Base-by-base conservation (phyloP, 257 asterid species). In the Przewalskia tangutica region DNA sequence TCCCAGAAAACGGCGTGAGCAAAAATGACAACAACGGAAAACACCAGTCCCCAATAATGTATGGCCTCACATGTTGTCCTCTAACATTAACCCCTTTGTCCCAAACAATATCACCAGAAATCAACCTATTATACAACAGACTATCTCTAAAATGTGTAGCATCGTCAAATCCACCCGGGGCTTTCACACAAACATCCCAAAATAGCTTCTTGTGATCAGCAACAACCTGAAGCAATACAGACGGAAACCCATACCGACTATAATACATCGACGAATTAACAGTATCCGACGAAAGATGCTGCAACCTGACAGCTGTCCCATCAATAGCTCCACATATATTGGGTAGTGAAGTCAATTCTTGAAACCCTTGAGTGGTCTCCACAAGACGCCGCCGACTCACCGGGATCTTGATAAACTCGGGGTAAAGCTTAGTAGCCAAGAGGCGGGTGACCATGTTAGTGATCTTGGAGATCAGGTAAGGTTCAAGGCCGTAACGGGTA, bases 171-270 rank as follows among this genome's bases (percentile, higher is more conserved):
- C 97, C 98, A 3, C 99, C 99, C 0, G 99, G 98, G 20, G 98
- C 94, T 75, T 96, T 96, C 17, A 96, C 98, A 75, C 99, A 96
- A 11, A 96, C 99, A 84, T 96, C 99, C 99, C 99, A 96, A 77
- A 96, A 92, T 6, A 93, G 86, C 88, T 93, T 96, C 91, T 92
- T 94, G 79, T 91, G 94, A 84, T 96, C 99, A 0, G 98, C 94
- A 0, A 96, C 99, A 3, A 96, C 98, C 91, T 96, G 99, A 84
- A 96, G 91, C 44, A 94, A 68, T 77, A 94, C 85, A 0, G 98
- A 87, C 0, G 98, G 97, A 71, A 89, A 94, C 7, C 98, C 98
- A 46, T 92, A 87, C 3, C 90, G 90, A 55, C 90, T 92, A 12
- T 38, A 65, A 79, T 94, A 96, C 89, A 90, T 86, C 2, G 92